Evolutionary conservation across 305 asterid genomes (phyloP).

Genomic region (Caryopteris hybrid): DNA sequence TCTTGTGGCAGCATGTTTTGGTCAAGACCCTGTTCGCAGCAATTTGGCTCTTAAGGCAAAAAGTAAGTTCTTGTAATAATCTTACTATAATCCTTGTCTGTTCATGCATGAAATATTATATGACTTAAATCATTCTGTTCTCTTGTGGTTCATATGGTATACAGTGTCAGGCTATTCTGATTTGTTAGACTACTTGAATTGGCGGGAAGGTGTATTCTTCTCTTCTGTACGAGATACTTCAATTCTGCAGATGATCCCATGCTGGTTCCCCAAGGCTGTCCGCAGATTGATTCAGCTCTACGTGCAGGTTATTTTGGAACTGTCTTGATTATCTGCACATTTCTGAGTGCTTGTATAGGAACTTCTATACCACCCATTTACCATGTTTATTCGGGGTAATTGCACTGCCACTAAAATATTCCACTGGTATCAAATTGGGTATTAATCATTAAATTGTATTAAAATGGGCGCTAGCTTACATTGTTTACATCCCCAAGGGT

Average conservation of each 20-base stretch:
- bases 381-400: background rate
- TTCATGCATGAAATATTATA: conserved; percentile 17
- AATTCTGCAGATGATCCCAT: conserved; percentile 93
- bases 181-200: conserved; percentile 81
- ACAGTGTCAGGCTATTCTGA: conserved; percentile 75
- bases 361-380: conserved; percentile 1
- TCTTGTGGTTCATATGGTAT: conserved; percentile 17
- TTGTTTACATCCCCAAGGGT: background rate
- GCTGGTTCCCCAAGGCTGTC: conserved; percentile 93
- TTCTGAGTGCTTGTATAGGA: conserved; percentile 4
- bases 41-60: conserved; percentile 55
- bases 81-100: conserved; percentile 8
- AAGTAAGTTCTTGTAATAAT: conserved; percentile 34
- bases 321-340: conserved; percentile 17
- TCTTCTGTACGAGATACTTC: conserved; percentile 89
- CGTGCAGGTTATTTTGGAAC: conserved; percentile 60
- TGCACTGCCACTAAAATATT: background rate
- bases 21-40: conserved; percentile 66
- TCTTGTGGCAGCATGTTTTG: conserved; percentile 83
- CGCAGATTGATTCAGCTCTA: conserved; percentile 95
- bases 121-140: conserved; percentile 6
- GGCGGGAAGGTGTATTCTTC: conserved; percentile 95
- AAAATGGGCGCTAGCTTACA: background rate
- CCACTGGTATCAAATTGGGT: background rate
- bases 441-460: background rate